A percentile compares a stretch with the other conserved stretches of the same genome.
Conservation (phyloP, 2,329 filamentous ascomycete species). For the Aspergillus candidus region DNA sequence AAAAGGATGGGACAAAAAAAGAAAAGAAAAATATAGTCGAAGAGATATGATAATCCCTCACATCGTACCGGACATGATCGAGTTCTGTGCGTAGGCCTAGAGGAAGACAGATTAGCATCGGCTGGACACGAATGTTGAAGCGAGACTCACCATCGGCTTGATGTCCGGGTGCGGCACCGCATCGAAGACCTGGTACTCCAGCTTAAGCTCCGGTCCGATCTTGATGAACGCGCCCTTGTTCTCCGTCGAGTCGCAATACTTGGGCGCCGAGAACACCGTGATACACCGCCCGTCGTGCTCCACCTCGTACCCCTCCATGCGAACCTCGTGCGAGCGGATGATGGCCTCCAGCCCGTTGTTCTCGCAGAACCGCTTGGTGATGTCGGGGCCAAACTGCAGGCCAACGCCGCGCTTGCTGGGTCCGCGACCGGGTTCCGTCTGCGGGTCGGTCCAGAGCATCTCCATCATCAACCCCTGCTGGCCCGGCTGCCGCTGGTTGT, state of each 20-base stretch:
- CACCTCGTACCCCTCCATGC: constrained; percentile 98
- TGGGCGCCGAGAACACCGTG: constrained; percentile 96
- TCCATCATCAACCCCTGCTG: constrained; percentile 99
- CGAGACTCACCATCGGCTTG: constrained; percentile 66
- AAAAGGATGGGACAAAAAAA: background rate
- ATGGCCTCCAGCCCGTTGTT: constrained; percentile 91
- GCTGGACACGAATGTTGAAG: background rate
- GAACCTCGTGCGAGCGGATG: constrained; percentile 94
- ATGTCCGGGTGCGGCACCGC: constrained; percentile 95
- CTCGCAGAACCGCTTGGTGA: constrained; percentile 95
- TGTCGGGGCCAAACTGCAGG: constrained; percentile 91
- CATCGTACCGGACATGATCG: constrained; percentile 64
- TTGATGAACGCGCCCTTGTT: constrained; percentile 99
- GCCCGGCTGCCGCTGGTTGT: constrained; percentile 85
- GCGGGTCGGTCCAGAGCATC: constrained; percentile 99
- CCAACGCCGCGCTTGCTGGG: constrained; percentile 96
- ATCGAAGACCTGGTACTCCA: constrained; percentile 88
- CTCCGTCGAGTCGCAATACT: constrained; percentile 95
- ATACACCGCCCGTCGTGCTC: constrained; percentile 95
- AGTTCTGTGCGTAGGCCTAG: constrained; percentile 77
- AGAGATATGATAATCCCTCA: constrained; percentile 39
- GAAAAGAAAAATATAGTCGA: background rate
- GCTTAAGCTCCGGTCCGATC: constrained; percentile 83
- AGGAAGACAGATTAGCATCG: constrained; percentile 7
- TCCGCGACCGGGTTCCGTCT: constrained; percentile 74